Base-by-base conservation (phyloP, 192 early-diverging fungal species). In the Backusella mclennaniae region DNA sequence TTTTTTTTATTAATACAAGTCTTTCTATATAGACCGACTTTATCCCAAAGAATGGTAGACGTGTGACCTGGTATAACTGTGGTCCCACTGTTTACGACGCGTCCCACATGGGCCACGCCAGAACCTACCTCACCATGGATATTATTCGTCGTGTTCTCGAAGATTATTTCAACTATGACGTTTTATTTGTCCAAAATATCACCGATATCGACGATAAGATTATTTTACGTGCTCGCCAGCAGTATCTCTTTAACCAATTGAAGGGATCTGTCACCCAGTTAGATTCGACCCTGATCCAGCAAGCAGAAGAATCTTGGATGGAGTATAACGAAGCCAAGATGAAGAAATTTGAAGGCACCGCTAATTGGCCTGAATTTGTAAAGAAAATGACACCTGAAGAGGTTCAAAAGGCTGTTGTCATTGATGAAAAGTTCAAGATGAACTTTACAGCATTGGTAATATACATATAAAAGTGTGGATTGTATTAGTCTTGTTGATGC, bases 121-220 rank as follows among this genome's bases (percentile, higher is more conserved):
- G 94, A 84, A 93, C 89, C 80, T 99, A 98, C 80, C 89, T 98
- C 56, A 88, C 95, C 6, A 91, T 95, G 76, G 98, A 99, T 85
- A 96, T 97, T 71, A 85, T 98, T 53, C 92, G 97, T 35, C 91
- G 97, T 63, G 92, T 99, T 67, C 83, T 99, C 82, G 92, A 95
- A 77, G 96, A 98, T 75, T 98, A 97, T 83, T 95, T 99, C 79
- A 89, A 89, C 69, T 99, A 97, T 84, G 92, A 99, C 71, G 93
- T 99, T 53, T 85, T 90, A 49, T 93, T 94, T 83, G 96, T 99
- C 29, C 96, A 98, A 89, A 99, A 99, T 81, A 92, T 99, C 63
- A 99, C 98, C 35, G 98, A 99, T 79, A 95, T 99, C 80, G 98
- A 99, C 81, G 98, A 99, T 81, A 99, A 99, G 92, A 96, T 99